Base-by-base conservation (phyloP, 371 early-diverging fungal genomes). In the Mortierella sp. region DNA sequence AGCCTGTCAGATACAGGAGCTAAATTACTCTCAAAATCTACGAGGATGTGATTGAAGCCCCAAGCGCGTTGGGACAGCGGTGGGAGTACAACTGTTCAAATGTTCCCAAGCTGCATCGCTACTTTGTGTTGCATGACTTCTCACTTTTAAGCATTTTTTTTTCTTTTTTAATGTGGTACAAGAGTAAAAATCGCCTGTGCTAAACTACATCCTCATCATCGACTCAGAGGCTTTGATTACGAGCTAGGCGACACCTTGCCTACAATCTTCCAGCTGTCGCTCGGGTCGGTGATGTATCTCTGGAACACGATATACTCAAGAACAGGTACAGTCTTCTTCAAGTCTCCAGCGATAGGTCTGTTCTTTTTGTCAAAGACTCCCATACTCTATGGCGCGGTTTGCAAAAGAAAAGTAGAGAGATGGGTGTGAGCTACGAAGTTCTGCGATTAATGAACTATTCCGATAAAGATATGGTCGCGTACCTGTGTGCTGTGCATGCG, bases 241-340 rank as follows among this genome's bases (percentile, higher is more conserved):
- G 71, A 45, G 64, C 47, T 70, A 14, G 90, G 83, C 19, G 90
- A 71, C n/a, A 71, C 60, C 79, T 92, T 92, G 68, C 92, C 91
- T 66, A 90, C 91, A 29, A 93, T 86, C 62, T 82, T 82, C 94
- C 94, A 93, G 58, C 88, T 86, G 58, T 90, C 88, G 43, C 84
- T 86, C 25, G 87, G 84, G 60, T 91, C 86, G 12, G 88, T 85
- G 46, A 92, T 84, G 14, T 88, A 84, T 62, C 90, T 83, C 79
- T 93, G 94, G 81, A 91, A 90, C 7, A 93, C 91, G 57, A 90
- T 83, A 64, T 91, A 90, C 73, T 93, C 93, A 30, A 83, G 74
- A 14, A 92, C 84, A 46, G 84, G 86, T 52, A 87, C 87, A 16
- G 87, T 69, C 69, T 87, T 89, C 68, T 87, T 83, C 50, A 85